Evolutionary conservation across 306 rosid species (phyloP), one percentile per base, ranked within the genome.

Genomic region (Glycine latifolia): DNA sequence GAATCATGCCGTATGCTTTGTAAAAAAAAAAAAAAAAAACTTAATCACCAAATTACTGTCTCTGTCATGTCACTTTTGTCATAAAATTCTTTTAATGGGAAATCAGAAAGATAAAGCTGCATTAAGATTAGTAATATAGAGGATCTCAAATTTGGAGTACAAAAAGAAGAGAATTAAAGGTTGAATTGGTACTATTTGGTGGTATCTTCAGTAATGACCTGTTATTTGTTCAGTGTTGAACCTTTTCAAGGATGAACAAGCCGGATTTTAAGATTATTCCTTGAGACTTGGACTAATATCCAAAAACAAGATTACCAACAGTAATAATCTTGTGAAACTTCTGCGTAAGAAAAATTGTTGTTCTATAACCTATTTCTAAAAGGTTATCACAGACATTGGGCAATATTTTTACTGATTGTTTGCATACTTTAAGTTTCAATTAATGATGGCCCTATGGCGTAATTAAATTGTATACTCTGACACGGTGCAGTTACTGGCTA

Each of bases 1-100:
- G 16, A 60, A 41, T 12, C 53, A 39, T 71, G 58, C 15, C 35
- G 13, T 60, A n/a, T 79, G 35, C 78, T 72, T 44, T 33, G 20
- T 31, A 39, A 55, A 79, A 66, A 26, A 26, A 26, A 26, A 26
- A 26, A 26, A 26, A 26, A 26, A 26, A 58, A 46, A 43, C 35
- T 43, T 14, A 26, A 63, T 67, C 71, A 56, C 14, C 46, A 48
- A 15, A 33, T 73, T 15, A 14, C 20, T 49, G 11, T 37, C 69
- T 6, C 46, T 76, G 60, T 48, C 12, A 43, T 41, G 31, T 35
- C 26, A 6, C 70, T 7, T 59, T 6, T 43, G 54, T 15, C 11
- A 15, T 69, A 33, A 80, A 80, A 80, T 80, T 53, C 67, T 74
- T 52, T 43, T 16, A 17, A 55, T 58, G 60, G 63, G 26, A 11